Percentiles rank a stretch among this genome's conserved stretches.
These are phyloP conservation scores for Ormosia semicastrata DNA, from an alignment of 306 rosid genomes.

Conservation along the genomic window DNA sequence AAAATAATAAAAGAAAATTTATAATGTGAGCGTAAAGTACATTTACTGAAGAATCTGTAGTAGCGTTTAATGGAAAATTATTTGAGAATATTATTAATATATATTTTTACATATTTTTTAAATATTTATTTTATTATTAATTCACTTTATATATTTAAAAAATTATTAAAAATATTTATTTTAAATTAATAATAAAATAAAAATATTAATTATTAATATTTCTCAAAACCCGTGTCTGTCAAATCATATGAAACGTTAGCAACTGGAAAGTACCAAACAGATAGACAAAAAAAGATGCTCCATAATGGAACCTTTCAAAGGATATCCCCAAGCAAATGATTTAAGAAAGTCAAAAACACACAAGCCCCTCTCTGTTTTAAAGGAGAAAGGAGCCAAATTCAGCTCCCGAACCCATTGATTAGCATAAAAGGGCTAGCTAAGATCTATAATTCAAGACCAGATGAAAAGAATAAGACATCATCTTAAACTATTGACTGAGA, in stretches of 20 bases:
- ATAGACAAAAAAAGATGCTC: constrained; percentile 29
- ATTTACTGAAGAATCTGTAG: background rate
- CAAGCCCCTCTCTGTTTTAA: background rate
- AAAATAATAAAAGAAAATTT: background rate
- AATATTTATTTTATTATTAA: too few species aligned
- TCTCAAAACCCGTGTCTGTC: background rate
- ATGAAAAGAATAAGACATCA: constrained; percentile 29
- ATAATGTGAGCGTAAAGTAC: background rate
- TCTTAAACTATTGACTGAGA: constrained; percentile 19
- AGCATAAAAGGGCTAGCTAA: background rate
- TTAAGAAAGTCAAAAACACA: background rate
- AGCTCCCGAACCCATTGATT: background rate
- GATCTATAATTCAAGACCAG: constrained; percentile 22
- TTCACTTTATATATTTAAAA: too few species aligned
- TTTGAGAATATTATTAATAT: too few species aligned
- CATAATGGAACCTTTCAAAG: constrained; percentile 35
- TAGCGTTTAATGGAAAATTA: background rate
- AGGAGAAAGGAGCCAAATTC: background rate
- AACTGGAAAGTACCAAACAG: background rate
- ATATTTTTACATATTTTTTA: too few species aligned
- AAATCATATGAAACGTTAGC: background rate
- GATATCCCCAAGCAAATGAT: constrained; percentile 28
- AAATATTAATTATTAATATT: too few species aligned
- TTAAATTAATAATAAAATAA: too few species aligned
- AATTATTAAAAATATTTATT: too few species aligned